Evolutionary conservation across 2,329 filamentous ascomycete species (phyloP).

Genomic region (Neonectria hederae): DNA sequence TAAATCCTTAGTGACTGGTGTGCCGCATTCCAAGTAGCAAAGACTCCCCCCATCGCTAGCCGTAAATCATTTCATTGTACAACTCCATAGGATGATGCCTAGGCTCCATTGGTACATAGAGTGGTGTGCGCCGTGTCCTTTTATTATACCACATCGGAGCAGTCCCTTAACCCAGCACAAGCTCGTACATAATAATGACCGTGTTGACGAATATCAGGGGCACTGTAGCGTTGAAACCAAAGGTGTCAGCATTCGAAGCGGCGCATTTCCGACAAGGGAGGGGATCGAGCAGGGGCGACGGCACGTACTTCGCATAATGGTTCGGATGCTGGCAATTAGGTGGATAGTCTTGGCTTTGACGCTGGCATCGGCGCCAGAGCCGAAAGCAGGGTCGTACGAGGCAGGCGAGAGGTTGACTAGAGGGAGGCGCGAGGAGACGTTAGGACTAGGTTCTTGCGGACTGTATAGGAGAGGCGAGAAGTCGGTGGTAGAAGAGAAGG

Average conservation of each 20-base stretch:
- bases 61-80: constrained; percentile 24
- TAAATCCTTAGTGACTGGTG: not conserved
- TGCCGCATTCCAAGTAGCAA: not conserved
- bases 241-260: constrained; percentile 18
- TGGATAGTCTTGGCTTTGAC: constrained; percentile 89
- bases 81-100: not conserved
- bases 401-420: constrained; percentile 78
- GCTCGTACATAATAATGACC: constrained; percentile 83
- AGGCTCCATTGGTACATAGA: constrained; percentile 34
- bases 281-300: not conserved
- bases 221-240: constrained; percentile 61
- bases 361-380: constrained; percentile 75
- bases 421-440: constrained; percentile 6
- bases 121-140: constrained; percentile 31
- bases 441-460: constrained; percentile 11
- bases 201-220: constrained; percentile 86
- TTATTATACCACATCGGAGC: constrained; percentile 11
- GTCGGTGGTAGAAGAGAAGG: not conserved
- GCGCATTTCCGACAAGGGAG: not conserved
- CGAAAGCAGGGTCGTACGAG: constrained; percentile 80
- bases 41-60: constrained; percentile 9
- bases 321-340: constrained; percentile 88
- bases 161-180: constrained; percentile 72
- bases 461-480: not conserved
- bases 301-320: constrained; percentile 83